phyloP scores from a whole-genome alignment of 129 eudicot species.

The Flaveria trinervia region DNA sequence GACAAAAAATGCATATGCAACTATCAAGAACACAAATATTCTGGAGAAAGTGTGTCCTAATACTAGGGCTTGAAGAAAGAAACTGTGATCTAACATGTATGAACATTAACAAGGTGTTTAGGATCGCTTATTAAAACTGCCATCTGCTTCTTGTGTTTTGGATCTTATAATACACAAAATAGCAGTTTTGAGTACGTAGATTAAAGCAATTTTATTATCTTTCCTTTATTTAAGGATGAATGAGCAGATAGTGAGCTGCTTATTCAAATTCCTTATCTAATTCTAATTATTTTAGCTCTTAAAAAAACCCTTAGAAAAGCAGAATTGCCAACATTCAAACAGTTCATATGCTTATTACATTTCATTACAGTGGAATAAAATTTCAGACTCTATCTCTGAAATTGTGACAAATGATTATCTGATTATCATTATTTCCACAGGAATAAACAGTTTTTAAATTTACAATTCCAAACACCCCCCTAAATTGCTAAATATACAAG shows the following conservation, averaged over 20 bases:
- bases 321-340: background rate
- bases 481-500: background rate
- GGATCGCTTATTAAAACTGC: background rate
- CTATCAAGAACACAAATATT: background rate
- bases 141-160: background rate
- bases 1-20: background rate
- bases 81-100: background rate
- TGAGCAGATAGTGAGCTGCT: background rate
- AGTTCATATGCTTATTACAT: background rate
- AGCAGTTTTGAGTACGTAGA: background rate
- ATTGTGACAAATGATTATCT: background rate
- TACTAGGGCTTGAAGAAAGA: slow-evolving; percentile 1
- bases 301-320: background rate
- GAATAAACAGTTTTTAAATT: background rate
- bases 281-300: background rate
- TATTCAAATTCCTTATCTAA: background rate
- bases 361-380: background rate
- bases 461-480: background rate
- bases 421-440: background rate
- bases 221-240: background rate
- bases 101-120: background rate
- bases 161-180: background rate
- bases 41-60: background rate
- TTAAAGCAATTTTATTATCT: background rate
- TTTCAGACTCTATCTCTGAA: background rate